A percentile compares a stretch with the other conserved stretches of the same genome.
Conservation (phyloP, 2,329 filamentous ascomycete species). For the Fusarium falciforme region DNA sequence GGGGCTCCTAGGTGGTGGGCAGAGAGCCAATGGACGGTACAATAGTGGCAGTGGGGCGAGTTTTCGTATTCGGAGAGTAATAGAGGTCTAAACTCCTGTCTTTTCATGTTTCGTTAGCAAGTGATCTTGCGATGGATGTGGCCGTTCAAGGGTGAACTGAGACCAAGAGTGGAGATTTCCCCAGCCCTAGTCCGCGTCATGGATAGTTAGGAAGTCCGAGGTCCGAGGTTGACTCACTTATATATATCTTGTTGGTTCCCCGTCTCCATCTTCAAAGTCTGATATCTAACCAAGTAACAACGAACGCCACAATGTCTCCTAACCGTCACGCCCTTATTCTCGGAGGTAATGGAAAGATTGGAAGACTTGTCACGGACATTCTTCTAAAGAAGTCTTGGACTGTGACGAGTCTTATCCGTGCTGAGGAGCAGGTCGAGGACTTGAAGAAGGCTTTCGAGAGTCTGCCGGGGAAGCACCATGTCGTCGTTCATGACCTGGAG, state of each 20-base stretch:
- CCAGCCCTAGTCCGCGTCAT: conserved; percentile 20
- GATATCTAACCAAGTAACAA: not conserved
- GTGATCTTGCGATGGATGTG: not conserved
- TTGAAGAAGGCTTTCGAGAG: conserved; percentile 69
- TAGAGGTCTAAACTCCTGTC: not conserved
- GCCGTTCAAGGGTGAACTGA: not conserved
- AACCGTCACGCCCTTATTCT: conserved; percentile 70
- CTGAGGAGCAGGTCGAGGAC: conserved; percentile 69
- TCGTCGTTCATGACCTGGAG: conserved; percentile 75
- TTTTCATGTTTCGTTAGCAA: not conserved
- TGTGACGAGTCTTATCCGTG: conserved; percentile 79
- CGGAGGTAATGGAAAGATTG: conserved; percentile 81
- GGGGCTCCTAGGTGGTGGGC: not conserved
- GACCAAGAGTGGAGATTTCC: conserved; percentile 30
- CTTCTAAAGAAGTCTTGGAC: conserved; percentile 76
- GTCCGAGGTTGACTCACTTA: conserved; percentile 19
- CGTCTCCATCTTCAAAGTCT: not conserved
- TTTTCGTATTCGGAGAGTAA: not conserved
- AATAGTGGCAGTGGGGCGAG: not conserved
- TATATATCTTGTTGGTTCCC: not conserved
- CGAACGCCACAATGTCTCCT: conserved; percentile 23
- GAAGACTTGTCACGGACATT: conserved; percentile 76
- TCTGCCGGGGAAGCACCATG: conserved; percentile 68
- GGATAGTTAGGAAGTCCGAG: conserved; percentile 22
- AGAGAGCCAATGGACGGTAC: not conserved